phyloP scores from a whole-genome alignment of 345 rosid species.

The Pelargonium nanum region DNA sequence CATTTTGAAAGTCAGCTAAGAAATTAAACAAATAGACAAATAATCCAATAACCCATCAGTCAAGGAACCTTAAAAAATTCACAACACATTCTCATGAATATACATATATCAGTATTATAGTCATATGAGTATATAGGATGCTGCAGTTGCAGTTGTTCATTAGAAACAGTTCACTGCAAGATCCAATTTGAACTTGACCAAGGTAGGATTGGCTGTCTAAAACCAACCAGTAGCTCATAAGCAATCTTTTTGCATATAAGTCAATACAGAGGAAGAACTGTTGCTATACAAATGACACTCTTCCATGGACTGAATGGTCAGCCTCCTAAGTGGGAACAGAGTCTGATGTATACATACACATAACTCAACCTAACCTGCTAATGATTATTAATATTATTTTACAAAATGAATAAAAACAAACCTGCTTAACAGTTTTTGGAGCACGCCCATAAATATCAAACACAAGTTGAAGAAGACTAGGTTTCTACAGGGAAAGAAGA shows the following conservation, averaged over 20 bases:
- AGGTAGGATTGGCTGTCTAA: no score
- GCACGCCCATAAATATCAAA: conserved; percentile 70
- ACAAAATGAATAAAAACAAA: conserved; percentile 8
- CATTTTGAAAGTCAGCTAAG: conserved; percentile 5
- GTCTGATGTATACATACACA: not conserved
- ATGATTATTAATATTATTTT: not conserved
- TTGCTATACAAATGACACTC: no score
- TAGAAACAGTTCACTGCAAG: no score
- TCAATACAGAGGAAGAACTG: no score
- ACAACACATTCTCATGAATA: not conserved
- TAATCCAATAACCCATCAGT: not conserved
- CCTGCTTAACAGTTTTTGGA: conserved; percentile 89
- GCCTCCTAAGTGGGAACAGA: no score
- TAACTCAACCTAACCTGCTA: not conserved
- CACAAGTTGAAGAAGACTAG: conserved; percentile 67
- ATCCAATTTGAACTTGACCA: no score
- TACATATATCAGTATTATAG: no score
- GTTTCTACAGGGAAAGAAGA: conserved; percentile 47
- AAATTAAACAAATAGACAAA: not conserved
- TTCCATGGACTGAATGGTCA: no score
- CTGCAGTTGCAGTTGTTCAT: no score
- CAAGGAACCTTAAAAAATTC: conserved; percentile 1
- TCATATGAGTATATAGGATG: no score
- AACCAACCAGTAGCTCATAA: no score
- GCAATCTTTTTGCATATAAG: no score